Evolutionary conservation across 208 protist genomes (phyloP).

Genomic region (Histomonas meleagridis): DNA sequence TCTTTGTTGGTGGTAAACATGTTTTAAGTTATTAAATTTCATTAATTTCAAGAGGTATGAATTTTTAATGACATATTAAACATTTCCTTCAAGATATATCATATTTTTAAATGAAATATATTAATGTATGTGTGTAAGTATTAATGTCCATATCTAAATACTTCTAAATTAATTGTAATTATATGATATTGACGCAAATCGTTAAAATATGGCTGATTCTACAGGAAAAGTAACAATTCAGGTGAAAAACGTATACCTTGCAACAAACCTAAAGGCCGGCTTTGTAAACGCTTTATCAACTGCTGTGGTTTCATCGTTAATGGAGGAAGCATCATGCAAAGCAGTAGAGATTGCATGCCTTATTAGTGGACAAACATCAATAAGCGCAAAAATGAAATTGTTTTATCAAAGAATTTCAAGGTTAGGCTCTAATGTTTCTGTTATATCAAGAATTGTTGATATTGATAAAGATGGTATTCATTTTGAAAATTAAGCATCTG

Average conservation of each 20-base stretch:
- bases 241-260: not conserved
- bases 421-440: not conserved
- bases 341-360: not conserved
- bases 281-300: not conserved
- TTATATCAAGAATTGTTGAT: not conserved
- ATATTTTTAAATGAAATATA: too few species aligned
- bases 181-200: too few species aligned
- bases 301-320: not conserved
- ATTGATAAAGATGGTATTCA: not conserved
- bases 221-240: not conserved
- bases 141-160: too few species aligned
- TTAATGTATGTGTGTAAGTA: too few species aligned
- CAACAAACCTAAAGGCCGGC: not conserved
- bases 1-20: too few species aligned
- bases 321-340: not conserved
- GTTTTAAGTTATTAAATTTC: too few species aligned
- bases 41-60: too few species aligned
- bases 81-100: too few species aligned
- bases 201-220: not conserved
- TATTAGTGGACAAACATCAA: not conserved
- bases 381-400: not conserved
- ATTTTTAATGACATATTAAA: too few species aligned
- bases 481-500: not conserved
- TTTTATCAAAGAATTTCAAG: not conserved
- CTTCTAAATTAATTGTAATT: too few species aligned